phyloP scores from a whole-genome alignment of 257 asterid genomes.

The Nyctanthes arbortristis region DNA sequence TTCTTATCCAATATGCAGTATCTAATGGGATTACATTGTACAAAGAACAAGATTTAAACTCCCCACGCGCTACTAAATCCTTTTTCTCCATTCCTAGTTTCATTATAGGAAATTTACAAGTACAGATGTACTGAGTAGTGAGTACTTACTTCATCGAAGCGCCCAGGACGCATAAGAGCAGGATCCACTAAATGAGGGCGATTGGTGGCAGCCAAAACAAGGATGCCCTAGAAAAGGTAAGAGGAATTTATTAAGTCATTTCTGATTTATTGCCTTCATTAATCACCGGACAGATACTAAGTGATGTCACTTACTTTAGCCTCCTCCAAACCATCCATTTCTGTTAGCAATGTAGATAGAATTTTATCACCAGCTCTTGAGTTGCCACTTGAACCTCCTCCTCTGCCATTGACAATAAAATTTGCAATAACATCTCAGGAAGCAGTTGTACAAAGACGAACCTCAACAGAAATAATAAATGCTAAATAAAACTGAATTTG shows the following conservation, averaged over 20 bases:
- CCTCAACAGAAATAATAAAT: neutral
- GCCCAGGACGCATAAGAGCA: conserved; percentile 96
- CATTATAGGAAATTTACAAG: conserved; percentile 2
- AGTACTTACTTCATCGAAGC: conserved; percentile 78
- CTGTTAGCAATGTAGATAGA: conserved; percentile 85
- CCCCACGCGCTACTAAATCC: neutral
- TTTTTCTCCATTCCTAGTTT: neutral
- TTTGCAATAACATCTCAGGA: neutral
- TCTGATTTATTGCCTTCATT: conserved; percentile 6
- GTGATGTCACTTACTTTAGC: conserved; percentile 55
- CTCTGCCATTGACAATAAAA: conserved; percentile 50
- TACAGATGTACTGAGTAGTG: conserved; percentile 2
- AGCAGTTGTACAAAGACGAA: neutral
- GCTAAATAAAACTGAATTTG: neutral
- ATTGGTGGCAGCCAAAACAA: conserved; percentile 96
- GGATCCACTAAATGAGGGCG: conserved; percentile 89
- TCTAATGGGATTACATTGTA: neutral
- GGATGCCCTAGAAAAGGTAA: conserved; percentile 69
- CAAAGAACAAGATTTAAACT: neutral
- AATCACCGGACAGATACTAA: conserved; percentile 6
- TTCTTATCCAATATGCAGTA: neutral
- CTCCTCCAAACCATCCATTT: conserved; percentile 98
- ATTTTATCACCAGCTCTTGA: conserved; percentile 84
- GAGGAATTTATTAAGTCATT: neutral
- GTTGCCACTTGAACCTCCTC: conserved; percentile 77